These are phyloP conservation scores for Aspergillus chevalieri DNA, from an alignment of 2,329 filamentous ascomycete species.

Conservation along the genomic window DNA sequence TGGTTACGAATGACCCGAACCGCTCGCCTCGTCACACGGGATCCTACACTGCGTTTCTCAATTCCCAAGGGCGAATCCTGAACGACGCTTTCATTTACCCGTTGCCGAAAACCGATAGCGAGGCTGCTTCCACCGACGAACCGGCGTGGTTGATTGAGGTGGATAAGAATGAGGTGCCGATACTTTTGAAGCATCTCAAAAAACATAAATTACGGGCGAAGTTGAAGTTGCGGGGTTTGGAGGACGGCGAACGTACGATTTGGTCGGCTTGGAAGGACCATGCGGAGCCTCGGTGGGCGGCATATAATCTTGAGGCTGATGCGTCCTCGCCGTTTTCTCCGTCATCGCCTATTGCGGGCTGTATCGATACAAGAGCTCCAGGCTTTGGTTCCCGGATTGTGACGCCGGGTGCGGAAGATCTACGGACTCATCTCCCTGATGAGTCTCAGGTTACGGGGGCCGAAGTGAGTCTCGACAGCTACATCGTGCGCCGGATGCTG, in stretches of 20 bases:
- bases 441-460: slow-evolving; percentile 39
- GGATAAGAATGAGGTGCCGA: slow-evolving; percentile 60
- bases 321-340: slow-evolving; percentile 24
- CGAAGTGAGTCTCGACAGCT: slow-evolving; percentile 52
- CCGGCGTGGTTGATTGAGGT: slow-evolving; percentile 71
- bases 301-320: slow-evolving; percentile 33
- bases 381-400: slow-evolving; percentile 35
- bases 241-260: slow-evolving; percentile 58
- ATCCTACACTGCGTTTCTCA: slow-evolving; percentile 80
- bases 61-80: slow-evolving; percentile 74
- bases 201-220: slow-evolving; percentile 82
- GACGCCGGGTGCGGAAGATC: slow-evolving; percentile 30
- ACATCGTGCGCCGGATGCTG: slow-evolving; percentile 71
- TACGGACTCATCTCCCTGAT: slow-evolving; percentile 26
- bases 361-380: slow-evolving; percentile 35
- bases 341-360: slow-evolving; percentile 24
- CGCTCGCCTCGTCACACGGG: slow-evolving; percentile 39
- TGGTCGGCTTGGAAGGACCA: slow-evolving; percentile 69
- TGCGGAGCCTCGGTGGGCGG: slow-evolving; percentile 29
- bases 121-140: slow-evolving; percentile 15
- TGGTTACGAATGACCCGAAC: slow-evolving; percentile 39
- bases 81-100: slow-evolving; percentile 90
- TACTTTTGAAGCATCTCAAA: slow-evolving; percentile 65
- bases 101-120: slow-evolving; percentile 31
- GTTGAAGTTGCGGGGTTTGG: slow-evolving; percentile 61